Conservation (phyloP, 2,329 filamentous ascomycete genomes). For the Colletotrichum liriopes region DNA sequence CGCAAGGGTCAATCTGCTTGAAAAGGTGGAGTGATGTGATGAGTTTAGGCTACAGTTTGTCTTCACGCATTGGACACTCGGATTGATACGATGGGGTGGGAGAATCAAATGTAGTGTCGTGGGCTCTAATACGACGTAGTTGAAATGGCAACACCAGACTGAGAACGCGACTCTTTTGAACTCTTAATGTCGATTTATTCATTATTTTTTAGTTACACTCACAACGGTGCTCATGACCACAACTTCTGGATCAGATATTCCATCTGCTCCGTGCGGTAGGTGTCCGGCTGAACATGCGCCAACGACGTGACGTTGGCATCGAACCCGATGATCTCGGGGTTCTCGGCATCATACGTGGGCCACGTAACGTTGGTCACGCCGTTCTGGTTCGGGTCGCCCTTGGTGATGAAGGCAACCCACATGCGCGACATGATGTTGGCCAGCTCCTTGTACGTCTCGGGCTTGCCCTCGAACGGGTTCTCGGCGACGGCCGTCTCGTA, state of each 20-base stretch:
- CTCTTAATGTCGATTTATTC: background rate
- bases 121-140: background rate
- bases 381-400: conserved; percentile 59
- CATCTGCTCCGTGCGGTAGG: conserved; percentile 60
- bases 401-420: conserved; percentile 67
- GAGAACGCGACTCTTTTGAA: too few relatives aligned
- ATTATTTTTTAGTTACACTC: background rate
- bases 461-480: conserved; percentile 58
- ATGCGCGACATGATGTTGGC: conserved; percentile 64
- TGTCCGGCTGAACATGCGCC: conserved; percentile 62
- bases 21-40: background rate
- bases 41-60: background rate
- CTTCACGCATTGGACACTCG: background rate
- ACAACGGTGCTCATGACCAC: conserved; percentile 9
- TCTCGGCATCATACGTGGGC: conserved; percentile 59
- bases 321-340: conserved; percentile 64
- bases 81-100: background rate
- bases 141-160: background rate
- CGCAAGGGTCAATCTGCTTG: background rate
- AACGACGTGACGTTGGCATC: conserved; percentile 61
- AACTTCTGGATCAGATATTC: conserved; percentile 52
- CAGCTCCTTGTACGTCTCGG: conserved; percentile 58
- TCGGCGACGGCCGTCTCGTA: conserved; percentile 62
- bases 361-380: conserved; percentile 49
- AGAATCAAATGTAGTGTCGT: background rate